Percentiles rank a stretch among this genome's conserved stretches.
phyloP scores from a whole-genome alignment of 108 stramenopile species.

The Cylindrotheca closterium region DNA sequence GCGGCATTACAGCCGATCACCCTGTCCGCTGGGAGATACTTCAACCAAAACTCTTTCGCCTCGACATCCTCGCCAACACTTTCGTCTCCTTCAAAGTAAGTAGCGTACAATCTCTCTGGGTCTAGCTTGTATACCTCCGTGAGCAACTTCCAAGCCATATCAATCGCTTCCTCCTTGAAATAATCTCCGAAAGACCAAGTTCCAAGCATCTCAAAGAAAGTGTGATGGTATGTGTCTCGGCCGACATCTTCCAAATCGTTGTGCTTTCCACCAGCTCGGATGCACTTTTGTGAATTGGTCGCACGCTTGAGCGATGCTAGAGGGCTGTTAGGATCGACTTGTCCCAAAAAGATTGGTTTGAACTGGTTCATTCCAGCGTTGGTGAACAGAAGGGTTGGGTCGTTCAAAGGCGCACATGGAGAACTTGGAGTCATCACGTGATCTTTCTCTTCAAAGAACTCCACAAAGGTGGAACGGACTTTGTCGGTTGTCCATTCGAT shows the following conservation, averaged over 20 bases:
- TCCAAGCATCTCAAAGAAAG: constrained; percentile 99
- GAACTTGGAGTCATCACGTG: constrained; percentile 82
- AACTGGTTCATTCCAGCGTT: constrained; percentile 99
- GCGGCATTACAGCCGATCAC: constrained; percentile 87
- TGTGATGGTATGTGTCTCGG: constrained; percentile 98
- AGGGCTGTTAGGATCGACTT: constrained; percentile 74
- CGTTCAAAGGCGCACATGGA: constrained; percentile 91
- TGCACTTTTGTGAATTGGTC: constrained; percentile 98
- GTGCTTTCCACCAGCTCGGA: constrained; percentile 99
- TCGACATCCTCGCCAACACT: constrained; percentile 79
- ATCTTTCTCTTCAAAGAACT: constrained; percentile 80
- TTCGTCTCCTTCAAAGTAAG: constrained; percentile 97
- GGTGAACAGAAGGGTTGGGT: constrained; percentile 98
- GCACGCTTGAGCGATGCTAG: constrained; percentile 82
- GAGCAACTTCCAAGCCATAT: constrained; percentile 93
- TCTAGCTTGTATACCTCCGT: constrained; percentile 89
- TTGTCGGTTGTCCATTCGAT: constrained; percentile 88
- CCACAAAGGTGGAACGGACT: constrained; percentile 92
- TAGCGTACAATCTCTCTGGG: constrained; percentile 87
- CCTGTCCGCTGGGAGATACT: constrained; percentile 67
- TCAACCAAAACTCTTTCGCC: constrained; percentile 78
- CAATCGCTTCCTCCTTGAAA: constrained; percentile 95
- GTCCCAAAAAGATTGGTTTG: constrained; percentile 98
- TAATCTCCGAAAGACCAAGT: constrained; percentile 96
- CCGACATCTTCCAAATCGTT: constrained; percentile 99